These are phyloP conservation scores for Tricholoma hemisulphureum DNA, from an alignment of 768 basidiomycete genomes.

Conservation along the genomic window DNA sequence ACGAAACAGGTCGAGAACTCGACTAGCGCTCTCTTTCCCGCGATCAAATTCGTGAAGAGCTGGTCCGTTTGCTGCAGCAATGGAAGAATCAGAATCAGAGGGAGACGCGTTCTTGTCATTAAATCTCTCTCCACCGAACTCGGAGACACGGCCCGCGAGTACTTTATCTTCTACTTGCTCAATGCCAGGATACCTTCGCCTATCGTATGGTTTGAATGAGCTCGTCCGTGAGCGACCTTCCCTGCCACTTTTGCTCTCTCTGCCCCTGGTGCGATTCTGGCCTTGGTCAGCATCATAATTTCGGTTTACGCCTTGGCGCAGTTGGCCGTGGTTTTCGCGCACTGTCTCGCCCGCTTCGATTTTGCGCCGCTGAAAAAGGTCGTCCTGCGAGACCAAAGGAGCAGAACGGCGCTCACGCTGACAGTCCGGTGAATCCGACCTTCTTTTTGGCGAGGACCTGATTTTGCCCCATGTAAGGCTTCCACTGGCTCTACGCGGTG, in stretches of 20 bases:
- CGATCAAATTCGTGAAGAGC: background rate
- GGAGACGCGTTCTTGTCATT: background rate
- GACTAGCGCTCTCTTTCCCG: conserved; percentile 16
- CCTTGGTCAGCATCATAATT: conserved; percentile 2
- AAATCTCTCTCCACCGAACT: background rate
- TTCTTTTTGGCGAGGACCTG: background rate
- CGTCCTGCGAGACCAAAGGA: conserved; percentile 43
- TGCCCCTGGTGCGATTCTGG: conserved; percentile 5
- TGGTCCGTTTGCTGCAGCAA: background rate
- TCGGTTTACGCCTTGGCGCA: no score
- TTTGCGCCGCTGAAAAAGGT: conserved; percentile 39
- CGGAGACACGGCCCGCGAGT: background rate
- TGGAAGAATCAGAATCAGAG: background rate
- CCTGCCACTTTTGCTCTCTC: conserved; percentile 9
- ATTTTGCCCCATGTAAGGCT: conserved; percentile 6
- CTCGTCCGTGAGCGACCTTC: conserved; percentile 5
- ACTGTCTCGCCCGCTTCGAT: conserved; percentile 22
- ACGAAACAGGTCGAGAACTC: conserved; percentile 35
- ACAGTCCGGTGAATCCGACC: conserved; percentile 3
- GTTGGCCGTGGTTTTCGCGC: background rate
- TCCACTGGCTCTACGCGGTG: conserved; percentile 1
- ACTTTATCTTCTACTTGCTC: conserved; percentile 4
- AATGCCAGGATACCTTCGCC: conserved; percentile 9
- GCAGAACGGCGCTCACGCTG: conserved; percentile 26
- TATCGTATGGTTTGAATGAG: conserved; percentile 10